phyloP scores from a whole-genome alignment of 148 eudicot genomes.

The Rhododendron williamsianum region DNA sequence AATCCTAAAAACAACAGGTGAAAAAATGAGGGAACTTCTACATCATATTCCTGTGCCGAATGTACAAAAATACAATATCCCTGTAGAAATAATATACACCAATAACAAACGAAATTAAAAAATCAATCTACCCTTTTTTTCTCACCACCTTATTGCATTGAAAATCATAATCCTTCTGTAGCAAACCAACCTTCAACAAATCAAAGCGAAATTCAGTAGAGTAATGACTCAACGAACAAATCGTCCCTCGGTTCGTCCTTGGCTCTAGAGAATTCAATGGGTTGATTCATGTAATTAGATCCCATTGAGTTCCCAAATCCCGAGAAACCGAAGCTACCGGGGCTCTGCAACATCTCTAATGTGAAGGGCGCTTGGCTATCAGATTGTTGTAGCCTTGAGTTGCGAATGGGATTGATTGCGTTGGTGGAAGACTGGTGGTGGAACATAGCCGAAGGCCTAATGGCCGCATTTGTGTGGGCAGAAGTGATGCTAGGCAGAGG shows the following conservation, averaged over 20 bases:
- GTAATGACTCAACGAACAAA: slow-evolving; percentile 44
- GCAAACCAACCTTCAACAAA: background rate
- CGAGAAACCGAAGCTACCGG: slow-evolving; percentile 37
- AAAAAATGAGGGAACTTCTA: background rate
- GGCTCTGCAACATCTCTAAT: slow-evolving; percentile 55
- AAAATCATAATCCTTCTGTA: background rate
- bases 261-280: slow-evolving; percentile 25
- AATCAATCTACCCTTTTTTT: background rate
- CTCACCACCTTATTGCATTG: background rate
- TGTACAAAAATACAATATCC: slow-evolving; percentile 8
- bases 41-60: slow-evolving; percentile 1
- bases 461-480: slow-evolving; percentile 1
- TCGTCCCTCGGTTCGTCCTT: slow-evolving; percentile 75
- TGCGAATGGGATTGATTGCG: slow-evolving; percentile 16
- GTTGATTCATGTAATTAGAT: slow-evolving; percentile 17
- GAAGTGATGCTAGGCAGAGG: slow-evolving; percentile 5
- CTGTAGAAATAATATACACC: slow-evolving; percentile 3
- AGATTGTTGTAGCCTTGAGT: slow-evolving; percentile 16
- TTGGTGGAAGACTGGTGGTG: slow-evolving; percentile 12
- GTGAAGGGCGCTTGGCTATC: slow-evolving; percentile 45
- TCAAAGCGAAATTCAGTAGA: background rate
- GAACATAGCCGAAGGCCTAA: slow-evolving; percentile 43
- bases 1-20: background rate
- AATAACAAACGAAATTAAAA: slow-evolving; percentile 7
- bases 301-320: slow-evolving; percentile 26